Evolutionary conservation across 495 filamentous ascomycete genomes (phyloP).

Genomic region (Talaromyces borbonicus): DNA sequence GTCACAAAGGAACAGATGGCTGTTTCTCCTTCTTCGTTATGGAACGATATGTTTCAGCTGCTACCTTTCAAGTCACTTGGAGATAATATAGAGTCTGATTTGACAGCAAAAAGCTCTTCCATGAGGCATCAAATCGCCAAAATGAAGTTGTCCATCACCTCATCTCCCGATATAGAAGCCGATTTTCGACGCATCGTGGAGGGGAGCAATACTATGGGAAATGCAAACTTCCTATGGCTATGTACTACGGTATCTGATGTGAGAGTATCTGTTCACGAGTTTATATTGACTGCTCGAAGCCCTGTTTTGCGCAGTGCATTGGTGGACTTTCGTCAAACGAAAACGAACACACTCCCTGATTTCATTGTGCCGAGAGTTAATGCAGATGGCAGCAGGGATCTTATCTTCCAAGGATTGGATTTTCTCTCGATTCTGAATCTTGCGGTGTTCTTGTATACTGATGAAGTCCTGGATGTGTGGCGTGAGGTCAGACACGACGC

Average conservation of each 20-base stretch:
- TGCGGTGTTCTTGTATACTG: constrained; percentile 70
- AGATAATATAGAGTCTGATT: constrained; percentile 17
- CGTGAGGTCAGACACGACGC: constrained; percentile 53
- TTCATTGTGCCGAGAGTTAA: constrained; percentile 47
- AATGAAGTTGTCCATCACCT: constrained; percentile 38
- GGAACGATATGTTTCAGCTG: constrained; percentile 63
- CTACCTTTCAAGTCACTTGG: constrained; percentile 46
- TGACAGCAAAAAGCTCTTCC: constrained; percentile 13
- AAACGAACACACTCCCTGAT: constrained; percentile 43
- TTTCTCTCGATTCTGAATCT: constrained; percentile 69
- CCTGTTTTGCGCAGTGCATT: constrained; percentile 55
- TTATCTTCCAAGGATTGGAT: constrained; percentile 59
- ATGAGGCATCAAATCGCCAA: constrained; percentile 10
- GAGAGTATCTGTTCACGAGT: constrained; percentile 71
- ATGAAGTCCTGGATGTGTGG: constrained; percentile 77
- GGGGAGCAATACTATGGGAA: constrained; percentile 6
- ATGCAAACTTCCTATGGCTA: constrained; percentile 32
- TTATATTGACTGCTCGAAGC: constrained; percentile 67
- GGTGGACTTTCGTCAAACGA: constrained; percentile 33
- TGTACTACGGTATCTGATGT: constrained; percentile 53
- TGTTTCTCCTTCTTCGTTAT: constrained; percentile 53
- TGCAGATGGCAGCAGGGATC: constrained; percentile 35
- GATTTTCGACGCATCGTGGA: constrained; percentile 37
- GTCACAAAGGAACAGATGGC: constrained; percentile 65
- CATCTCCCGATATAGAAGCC: constrained; percentile 45